Conservation (phyloP, 495 filamentous ascomycete species). For the Zalerion maritima region DNA sequence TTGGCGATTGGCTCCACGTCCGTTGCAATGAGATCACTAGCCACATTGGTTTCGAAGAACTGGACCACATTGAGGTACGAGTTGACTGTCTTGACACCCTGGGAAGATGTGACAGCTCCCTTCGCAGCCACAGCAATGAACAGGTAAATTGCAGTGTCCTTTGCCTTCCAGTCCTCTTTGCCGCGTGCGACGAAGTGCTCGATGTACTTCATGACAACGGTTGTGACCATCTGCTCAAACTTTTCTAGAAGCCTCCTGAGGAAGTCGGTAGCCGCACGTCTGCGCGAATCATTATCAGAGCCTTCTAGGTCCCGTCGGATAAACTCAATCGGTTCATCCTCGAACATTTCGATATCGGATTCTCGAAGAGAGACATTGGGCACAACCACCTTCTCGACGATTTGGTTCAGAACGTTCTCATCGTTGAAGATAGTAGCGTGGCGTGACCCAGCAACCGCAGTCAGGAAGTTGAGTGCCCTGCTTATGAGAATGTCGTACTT, state of each 20-base stretch:
- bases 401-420: slow-evolving; percentile 54
- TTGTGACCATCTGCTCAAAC: slow-evolving; percentile 72
- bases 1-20: slow-evolving; percentile 72
- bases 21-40: slow-evolving; percentile 58
- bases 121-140: slow-evolving; percentile 90
- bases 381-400: slow-evolving; percentile 88
- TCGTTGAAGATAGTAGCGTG: slow-evolving; percentile 81
- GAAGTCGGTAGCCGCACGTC: slow-evolving; percentile 89
- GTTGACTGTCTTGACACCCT: slow-evolving; percentile 85
- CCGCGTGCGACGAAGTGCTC: slow-evolving; percentile 60
- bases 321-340: slow-evolving; percentile 98
- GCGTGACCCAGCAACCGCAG: slow-evolving; percentile 63
- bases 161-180: slow-evolving; percentile 76
- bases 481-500: slow-evolving; percentile 95
- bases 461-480: slow-evolving; percentile 85
- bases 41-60: slow-evolving; percentile 85
- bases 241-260: slow-evolving; percentile 71
- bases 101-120: slow-evolving; percentile 65
- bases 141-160: slow-evolving; percentile 92
- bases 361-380: slow-evolving; percentile 84
- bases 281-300: slow-evolving; percentile 83
- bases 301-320: slow-evolving; percentile 92
- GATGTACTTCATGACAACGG: slow-evolving; percentile 67
- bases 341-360: slow-evolving; percentile 87
- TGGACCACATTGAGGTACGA: slow-evolving; percentile 68